Evolutionary conservation across 2,329 filamentous ascomycete genomes (phyloP).

Genomic region (Cryphonectria japonica): DNA sequence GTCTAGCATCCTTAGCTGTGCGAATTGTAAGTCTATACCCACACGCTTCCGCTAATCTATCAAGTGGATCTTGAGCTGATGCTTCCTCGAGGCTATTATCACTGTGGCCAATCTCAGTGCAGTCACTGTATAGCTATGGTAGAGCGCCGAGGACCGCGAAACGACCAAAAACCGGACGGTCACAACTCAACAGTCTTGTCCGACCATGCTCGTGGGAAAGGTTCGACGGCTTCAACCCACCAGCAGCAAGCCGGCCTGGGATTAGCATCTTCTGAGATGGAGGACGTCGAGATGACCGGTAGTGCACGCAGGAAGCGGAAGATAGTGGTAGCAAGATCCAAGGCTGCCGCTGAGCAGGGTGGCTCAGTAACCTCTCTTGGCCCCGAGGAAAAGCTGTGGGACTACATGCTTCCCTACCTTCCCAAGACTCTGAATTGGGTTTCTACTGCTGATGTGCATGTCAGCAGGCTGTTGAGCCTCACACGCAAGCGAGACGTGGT

Average conservation of each 20-base stretch:
- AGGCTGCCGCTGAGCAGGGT: not conserved
- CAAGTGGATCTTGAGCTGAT: not conserved
- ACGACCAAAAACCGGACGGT: conserved; percentile 3
- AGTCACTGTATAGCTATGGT: conserved; percentile 12
- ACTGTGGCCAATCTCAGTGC: conserved; percentile 24
- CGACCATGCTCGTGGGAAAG: conserved; percentile 12
- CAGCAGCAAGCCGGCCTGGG: not conserved
- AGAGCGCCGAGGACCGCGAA: conserved; percentile 3
- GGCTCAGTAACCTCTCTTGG: not conserved
- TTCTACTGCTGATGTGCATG: not conserved
- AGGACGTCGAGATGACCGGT: not conserved
- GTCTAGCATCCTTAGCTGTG: conserved; percentile 20
- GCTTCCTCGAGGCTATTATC: conserved; percentile 20
- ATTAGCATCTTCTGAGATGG: not conserved
- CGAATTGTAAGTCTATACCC: conserved; percentile 20
- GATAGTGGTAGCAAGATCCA: not conserved
- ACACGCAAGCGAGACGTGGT: conserved; percentile 11
- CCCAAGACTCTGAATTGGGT: conserved; percentile 1
- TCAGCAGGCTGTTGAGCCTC: conserved; percentile 16
- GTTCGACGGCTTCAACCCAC: not conserved
- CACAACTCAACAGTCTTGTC: conserved; percentile 24
- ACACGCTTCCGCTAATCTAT: no score
- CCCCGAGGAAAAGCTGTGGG: conserved; percentile 21
- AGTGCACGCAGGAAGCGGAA: not conserved
- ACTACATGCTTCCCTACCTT: conserved; percentile 24